Conservation (phyloP, 352 stramenopile species). For the Globisporangium recalcitrans region DNA sequence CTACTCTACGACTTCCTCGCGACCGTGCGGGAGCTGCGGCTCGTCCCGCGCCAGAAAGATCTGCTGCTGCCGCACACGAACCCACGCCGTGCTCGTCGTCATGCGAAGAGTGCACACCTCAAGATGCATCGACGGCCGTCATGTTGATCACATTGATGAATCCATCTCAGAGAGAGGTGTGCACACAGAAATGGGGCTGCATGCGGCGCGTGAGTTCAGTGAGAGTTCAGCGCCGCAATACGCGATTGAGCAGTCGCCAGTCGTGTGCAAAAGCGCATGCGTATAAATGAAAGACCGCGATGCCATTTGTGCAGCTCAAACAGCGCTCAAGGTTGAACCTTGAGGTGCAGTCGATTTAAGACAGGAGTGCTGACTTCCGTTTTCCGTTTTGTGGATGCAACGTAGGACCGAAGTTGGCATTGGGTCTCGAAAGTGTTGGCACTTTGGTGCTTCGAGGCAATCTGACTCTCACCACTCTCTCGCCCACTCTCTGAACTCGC, state of each 20-base stretch:
- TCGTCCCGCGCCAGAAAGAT: constrained; percentile 70
- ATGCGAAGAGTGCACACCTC: neutral
- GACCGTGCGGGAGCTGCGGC: constrained; percentile 74
- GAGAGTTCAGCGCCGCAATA: neutral
- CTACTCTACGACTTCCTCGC: constrained; percentile 70
- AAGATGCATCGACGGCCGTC: neutral
- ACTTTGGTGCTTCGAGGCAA: no score
- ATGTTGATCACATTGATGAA: neutral
- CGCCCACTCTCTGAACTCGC: no score
- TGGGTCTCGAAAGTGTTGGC: no score
- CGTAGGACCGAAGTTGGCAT: no score
- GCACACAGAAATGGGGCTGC: neutral
- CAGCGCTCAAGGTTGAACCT: no score
- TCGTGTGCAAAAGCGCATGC: no score
- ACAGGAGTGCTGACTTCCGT: no score
- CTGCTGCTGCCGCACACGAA: constrained; percentile 32
- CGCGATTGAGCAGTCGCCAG: neutral
- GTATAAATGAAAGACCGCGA: neutral
- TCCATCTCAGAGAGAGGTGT: neutral
- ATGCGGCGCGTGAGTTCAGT: neutral
- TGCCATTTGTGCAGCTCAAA: no score
- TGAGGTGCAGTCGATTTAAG: no score
- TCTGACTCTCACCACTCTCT: no score
- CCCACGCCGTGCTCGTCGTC: constrained; percentile 13
- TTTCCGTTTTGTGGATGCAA: no score